Evolutionary conservation across 257 asterid genomes (phyloP).

Genomic region (Nicotiana tabacum): DNA sequence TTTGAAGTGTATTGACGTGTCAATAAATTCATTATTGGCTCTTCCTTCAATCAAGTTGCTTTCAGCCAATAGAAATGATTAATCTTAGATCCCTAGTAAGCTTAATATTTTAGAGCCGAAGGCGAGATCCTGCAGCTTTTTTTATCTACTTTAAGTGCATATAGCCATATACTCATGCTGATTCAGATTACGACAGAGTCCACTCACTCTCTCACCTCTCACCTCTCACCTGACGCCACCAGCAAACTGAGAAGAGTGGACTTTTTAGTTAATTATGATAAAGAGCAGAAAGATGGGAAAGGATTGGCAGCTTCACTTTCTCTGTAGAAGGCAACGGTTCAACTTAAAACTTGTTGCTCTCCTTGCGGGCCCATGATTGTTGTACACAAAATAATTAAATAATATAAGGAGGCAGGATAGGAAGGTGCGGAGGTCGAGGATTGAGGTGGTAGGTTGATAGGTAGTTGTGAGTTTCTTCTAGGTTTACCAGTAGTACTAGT

Average conservation of each 20-base stretch:
- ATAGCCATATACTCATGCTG: background rate
- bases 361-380: too few species aligned
- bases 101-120: background rate
- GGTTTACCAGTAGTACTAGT: too few species aligned
- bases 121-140: background rate
- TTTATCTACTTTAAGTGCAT: background rate
- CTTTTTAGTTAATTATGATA: background rate
- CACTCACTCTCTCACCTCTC: background rate
- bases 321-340: background rate
- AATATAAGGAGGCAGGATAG: too few species aligned
- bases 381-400: too few species aligned
- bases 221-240: background rate
- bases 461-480: too few species aligned
- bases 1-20: background rate
- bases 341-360: background rate
- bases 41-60: too few species aligned
- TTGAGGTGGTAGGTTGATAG: too few species aligned
- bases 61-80: too few species aligned
- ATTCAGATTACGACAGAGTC: background rate
- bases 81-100: background rate
- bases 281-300: background rate
- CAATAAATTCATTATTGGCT: background rate
- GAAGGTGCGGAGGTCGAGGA: too few species aligned
- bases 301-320: background rate
- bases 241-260: background rate